phyloP scores from a whole-genome alignment of 2,329 filamentous ascomycete species.

The Zymoseptoria passerinii region DNA sequence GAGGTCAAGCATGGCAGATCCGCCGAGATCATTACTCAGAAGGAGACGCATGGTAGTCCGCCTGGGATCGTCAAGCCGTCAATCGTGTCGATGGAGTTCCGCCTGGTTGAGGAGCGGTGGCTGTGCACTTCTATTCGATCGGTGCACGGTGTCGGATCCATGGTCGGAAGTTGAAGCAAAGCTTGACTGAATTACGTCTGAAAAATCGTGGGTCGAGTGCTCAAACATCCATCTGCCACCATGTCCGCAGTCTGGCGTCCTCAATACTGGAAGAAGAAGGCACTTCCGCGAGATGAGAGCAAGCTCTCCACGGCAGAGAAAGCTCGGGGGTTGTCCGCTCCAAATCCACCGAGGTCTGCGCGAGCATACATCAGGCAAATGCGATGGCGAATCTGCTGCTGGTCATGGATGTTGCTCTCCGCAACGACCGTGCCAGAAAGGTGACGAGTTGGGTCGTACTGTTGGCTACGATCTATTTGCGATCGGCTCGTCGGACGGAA shows the following conservation, averaged over 20 bases:
- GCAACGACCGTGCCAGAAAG: neutral
- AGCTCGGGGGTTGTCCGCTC: no score
- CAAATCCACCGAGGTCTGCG: no score
- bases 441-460: neutral
- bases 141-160: neutral
- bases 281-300: neutral
- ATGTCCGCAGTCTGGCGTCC: neutral
- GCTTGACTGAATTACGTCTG: neutral
- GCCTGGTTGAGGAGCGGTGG: neutral
- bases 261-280: neutral
- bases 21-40: neutral
- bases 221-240: neutral
- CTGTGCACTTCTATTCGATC: conserved; percentile 1
- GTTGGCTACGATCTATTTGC: neutral
- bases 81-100: neutral
- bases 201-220: neutral
- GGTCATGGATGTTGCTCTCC: no score
- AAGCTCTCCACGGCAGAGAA: no score
- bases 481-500: neutral
- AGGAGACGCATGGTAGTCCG: neutral
- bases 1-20: neutral
- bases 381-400: no score
- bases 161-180: neutral
- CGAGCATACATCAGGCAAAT: no score
- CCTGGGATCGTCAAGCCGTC: neutral